A percentile compares a stretch with the other conserved stretches of the same genome.
Conservation (phyloP, 306 rosid species). For the Lotus japonicus region DNA sequence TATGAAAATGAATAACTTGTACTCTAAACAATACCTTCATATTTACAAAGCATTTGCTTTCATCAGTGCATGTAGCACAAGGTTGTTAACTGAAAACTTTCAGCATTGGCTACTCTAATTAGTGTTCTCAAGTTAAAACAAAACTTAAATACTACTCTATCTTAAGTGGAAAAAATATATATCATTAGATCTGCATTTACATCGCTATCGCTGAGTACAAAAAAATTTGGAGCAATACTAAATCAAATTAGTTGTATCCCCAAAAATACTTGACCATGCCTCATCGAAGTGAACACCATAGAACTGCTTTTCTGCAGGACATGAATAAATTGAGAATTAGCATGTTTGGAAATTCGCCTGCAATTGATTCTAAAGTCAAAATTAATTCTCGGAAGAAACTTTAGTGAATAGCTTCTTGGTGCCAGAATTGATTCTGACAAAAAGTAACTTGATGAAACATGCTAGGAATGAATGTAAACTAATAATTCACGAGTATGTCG, state of each 20-base stretch:
- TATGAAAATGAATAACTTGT: not conserved
- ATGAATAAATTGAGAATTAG: not conserved
- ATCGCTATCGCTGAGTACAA: conserved; percentile 29
- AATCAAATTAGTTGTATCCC: conserved; percentile 21
- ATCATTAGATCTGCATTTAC: conserved; percentile 31
- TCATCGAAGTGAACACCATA: conserved; percentile 14
- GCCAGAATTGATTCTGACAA: no score
- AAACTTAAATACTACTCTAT: conserved; percentile 16
- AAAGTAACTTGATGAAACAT: no score
- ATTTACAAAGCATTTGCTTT: conserved; percentile 30
- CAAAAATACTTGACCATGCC: conserved; percentile 25
- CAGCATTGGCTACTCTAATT: conserved; percentile 3
- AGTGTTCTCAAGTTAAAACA: not conserved
- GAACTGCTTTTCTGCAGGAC: conserved; percentile 31
- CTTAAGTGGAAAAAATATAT: conserved; percentile 1
- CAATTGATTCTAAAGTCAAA: no score
- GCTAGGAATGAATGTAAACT: not conserved
- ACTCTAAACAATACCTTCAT: conserved; percentile 19
- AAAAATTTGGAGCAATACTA: conserved; percentile 17
- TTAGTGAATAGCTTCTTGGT: no score
- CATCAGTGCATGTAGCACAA: not conserved
- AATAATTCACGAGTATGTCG: not conserved
- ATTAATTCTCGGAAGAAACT: no score
- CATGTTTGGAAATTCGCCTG: no score
- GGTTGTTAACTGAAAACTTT: not conserved